Conservation (phyloP, 2,329 filamentous ascomycete genomes). For the Colletotrichum phormii region DNA sequence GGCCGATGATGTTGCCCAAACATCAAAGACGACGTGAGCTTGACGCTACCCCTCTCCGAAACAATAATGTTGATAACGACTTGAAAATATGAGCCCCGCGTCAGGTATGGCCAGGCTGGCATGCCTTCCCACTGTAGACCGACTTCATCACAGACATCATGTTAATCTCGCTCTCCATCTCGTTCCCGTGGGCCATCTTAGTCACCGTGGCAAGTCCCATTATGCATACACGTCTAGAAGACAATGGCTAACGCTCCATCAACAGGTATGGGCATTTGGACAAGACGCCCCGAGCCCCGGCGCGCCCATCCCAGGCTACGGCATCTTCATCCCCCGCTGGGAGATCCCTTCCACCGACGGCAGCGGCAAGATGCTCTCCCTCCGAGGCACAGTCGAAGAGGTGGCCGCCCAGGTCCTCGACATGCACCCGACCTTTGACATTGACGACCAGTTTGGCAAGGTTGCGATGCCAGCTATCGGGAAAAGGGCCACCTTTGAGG, state of each 20-base stretch:
- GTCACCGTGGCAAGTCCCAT: neutral
- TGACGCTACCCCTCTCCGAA: neutral
- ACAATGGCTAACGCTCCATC: neutral
- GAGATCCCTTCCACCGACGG: slow-evolving; percentile 4
- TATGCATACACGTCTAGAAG: neutral
- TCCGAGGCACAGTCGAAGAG: slow-evolving; percentile 15
- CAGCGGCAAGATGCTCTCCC: slow-evolving; percentile 4
- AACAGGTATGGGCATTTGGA: neutral
- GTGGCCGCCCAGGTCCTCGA: neutral
- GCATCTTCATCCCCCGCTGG: slow-evolving; percentile 10
- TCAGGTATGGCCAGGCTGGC: neutral
- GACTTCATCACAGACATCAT: neutral
- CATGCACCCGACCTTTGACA: neutral
- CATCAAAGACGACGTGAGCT: neutral
- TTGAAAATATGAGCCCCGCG: neutral
- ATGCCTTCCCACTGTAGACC: no score
- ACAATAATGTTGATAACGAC: neutral
- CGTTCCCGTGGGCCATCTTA: neutral
- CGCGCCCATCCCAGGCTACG: slow-evolving; percentile 3
- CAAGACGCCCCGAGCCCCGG: neutral
- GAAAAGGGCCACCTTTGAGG: neutral
- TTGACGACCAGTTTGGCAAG: neutral
- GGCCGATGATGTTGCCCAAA: neutral
- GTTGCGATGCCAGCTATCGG: neutral
- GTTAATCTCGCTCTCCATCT: neutral